phyloP scores from a whole-genome alignment of 306 rosid genomes.

The Cucurbita maxima region DNA sequence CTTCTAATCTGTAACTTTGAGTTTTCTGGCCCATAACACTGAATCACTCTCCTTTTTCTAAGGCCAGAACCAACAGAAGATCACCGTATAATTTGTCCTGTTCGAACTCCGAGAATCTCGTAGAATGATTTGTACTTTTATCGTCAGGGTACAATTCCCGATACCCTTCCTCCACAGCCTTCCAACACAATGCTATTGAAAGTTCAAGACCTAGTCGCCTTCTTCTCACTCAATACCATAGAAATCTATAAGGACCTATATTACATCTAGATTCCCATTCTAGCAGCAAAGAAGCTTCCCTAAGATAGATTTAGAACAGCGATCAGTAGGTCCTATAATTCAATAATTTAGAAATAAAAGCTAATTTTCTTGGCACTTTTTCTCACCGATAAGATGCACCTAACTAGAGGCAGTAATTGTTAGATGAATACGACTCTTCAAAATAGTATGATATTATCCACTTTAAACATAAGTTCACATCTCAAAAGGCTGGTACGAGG shows the following conservation, averaged over 20 bases:
- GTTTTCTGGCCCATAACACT: not conserved
- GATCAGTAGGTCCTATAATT: not conserved
- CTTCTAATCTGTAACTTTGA: not conserved
- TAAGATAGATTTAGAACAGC: not conserved
- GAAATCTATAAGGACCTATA: not conserved
- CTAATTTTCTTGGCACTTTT: not conserved
- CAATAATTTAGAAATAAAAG: not conserved
- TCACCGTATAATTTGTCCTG: not conserved
- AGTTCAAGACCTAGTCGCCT: not conserved
- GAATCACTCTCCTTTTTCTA: not conserved
- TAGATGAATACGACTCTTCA: too few relatives aligned
- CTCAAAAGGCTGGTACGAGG: too few relatives aligned
- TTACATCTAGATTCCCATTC: not conserved
- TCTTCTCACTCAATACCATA: not conserved
- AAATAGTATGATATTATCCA: too few relatives aligned
- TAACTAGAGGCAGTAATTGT: too few relatives aligned
- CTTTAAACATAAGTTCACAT: too few relatives aligned
- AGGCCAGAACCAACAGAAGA: not conserved
- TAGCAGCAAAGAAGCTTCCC: not conserved
- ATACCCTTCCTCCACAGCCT: not conserved
- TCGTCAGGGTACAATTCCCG: not conserved
- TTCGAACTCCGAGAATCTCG: not conserved
- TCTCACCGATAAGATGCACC: not conserved
- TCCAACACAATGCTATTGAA: not conserved
- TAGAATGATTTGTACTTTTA: not conserved